Evolutionary conservation across 2,329 filamentous ascomycete genomes (phyloP), one percentile per base, ranked within the genome.

Genomic region (Cryphonectria naterciae): DNA sequence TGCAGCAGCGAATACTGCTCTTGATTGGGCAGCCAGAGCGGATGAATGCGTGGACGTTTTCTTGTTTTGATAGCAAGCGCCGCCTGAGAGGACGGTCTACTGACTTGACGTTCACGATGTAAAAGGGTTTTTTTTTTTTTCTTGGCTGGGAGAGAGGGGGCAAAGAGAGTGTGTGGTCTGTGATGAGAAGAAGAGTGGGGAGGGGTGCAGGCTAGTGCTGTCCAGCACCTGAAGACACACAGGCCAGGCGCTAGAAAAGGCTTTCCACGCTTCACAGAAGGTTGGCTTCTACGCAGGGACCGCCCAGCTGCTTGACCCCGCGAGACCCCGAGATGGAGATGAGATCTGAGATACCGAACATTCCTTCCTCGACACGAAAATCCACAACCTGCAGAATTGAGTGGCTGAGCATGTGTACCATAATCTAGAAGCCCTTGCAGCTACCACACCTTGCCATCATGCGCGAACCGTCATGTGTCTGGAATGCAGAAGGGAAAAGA

Each of bases 201-300:
- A 46, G 46, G 46, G 19, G 46, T 6, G 22, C 22, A n/a, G 6
- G 46, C 46, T 49, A 49, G 46, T 49, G 17, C 19, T 49, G 46
- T 28, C 52, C 25, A 54, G 52, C 52, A 28, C 52, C n/a, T 28
- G n/a, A 49, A 49, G n/a, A 52, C 17, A 73, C 75, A 74, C 74
- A 65, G 73, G 43, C 73, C 73, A 73, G 10, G 68, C 76, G 75
- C 76, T 79, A 77, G 79, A 80, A 22, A 49, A 81, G 74, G 70
- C 70, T 71, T 81, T 81, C 79, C 41, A 43, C 37, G 61, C 37
- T 11, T 15, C 17, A 39, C 17, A 62, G 63, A 52, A 39, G 25
- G 17, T 28, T 28, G 19, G 41, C 39, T 35, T 49, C 63, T 49
- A 15, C 43, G 28, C 41, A 61, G 39, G 39, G 43, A 65, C 39